Evolutionary conservation across 2,329 filamentous ascomycete species (phyloP), one percentile per base, ranked within the genome.

Genomic region (Claviceps monticola): DNA sequence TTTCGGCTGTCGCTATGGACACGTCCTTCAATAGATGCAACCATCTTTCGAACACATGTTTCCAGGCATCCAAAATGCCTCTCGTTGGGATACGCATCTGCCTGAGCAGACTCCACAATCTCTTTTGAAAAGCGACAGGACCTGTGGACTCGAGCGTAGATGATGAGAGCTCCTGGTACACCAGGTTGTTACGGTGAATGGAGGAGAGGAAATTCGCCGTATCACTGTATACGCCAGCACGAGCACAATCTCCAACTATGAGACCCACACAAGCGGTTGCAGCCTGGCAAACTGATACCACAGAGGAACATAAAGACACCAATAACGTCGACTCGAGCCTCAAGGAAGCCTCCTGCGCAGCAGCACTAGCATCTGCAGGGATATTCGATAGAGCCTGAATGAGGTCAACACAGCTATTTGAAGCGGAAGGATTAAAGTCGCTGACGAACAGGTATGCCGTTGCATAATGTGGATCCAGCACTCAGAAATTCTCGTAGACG

Each of bases 1-100:
- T 64, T 21, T 82, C 76, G 4, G 69, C 58, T 2, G 72, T 62
- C 1, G 72, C 69, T n/a, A 71, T 73, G 16, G 79, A 79, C 9
- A 84, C 74, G 50, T 83, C 78, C 57, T 79, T 81, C 8, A 79
- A 83, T 6, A 84, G 67, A 54, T 76, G 71, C 19, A 82, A 70
- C 82, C 82, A 86, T 52, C 74, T 74, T 34, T 82, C 75, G 57
- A 85, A 84, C 1, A 80, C 79, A 17, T 71, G 70, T 58, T 83
- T 80, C 82, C 82, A 86, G 2, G 82, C 81, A 52, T 76, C 74
- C 29, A 86, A 66, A 50, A 86, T 83, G n/a, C 80, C 81, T n/a
- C 71, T 68, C 11, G 79, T 82, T 19, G 82, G 82, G 56, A 75
- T 76, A 48, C 78, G 73, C 68, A 84, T 77, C 47, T 74, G 74